Evolutionary conservation across 2,329 filamentous ascomycete genomes (phyloP), one percentile per base, ranked within the genome.

Genomic region (Ophiosphaerella herpotricha): DNA sequence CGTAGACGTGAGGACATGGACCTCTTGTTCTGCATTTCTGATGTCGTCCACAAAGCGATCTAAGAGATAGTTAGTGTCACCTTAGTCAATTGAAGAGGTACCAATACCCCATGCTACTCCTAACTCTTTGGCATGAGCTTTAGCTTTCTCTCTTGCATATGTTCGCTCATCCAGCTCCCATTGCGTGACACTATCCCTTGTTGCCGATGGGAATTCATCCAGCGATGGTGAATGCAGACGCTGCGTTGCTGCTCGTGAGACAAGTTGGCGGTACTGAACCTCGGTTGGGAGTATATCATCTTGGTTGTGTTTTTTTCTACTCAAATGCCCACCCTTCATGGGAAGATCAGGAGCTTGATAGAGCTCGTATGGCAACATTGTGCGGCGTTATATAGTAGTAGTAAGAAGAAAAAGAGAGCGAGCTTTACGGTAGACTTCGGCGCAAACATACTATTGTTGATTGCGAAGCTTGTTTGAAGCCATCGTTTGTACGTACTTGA

Each of bases 201-300:
- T 13, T 8, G 26, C 16, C 1, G 13, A 9, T 4, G 7, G 34
- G 4, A 4, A 13, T 5, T 12, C 5, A 23, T 21, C 6, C 29
- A 35, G 44, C 16, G 48, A 48, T 5, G 52, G 39, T 3, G 47
- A 52, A n/a, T 60, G 55, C 4, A 62, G 26, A 8, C 54, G 52
- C 36, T 63, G 60, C 2, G 60, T 63, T 24, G 39, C 32, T 1
- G 45, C 56, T 7, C 54, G 41, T 2, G 58, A 63, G 12, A 61
- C 36, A 35, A 63, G 56, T n/a, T 57, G 56, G 39, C 60, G 46
- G 40, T 63, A 63, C 4, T 48, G 32, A 4, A 52, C 6, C 16
- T 43, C 34, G 3, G 39, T 38, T 5, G 26, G 16, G 14, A 14
- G 29, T 0, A 32, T 7, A 12, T 37, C 5, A 21, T 45, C 23